These are phyloP conservation scores for Wickerhamiella alocasiicola DNA, from an alignment of 805 yeast species.

Conservation along the genomic window DNA sequence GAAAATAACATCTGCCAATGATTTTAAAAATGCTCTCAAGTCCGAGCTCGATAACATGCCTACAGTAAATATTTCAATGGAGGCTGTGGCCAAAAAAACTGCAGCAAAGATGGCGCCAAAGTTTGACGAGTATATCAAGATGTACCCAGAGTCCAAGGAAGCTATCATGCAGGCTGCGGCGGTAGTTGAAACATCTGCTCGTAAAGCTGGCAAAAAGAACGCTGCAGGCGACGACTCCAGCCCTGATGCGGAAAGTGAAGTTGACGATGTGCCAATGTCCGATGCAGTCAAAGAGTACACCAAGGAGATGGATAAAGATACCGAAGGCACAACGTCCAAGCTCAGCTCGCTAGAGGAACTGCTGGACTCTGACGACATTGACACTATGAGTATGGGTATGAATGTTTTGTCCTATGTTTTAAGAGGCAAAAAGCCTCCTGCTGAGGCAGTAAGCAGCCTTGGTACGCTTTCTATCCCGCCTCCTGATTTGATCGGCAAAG, in stretches of 20 bases:
- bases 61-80: constrained; percentile 2
- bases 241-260: not conserved
- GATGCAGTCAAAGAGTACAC: constrained; percentile 10
- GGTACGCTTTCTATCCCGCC: constrained; percentile 18
- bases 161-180: constrained; percentile 10
- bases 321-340: constrained; percentile 7
- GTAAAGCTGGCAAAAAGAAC: constrained; percentile 1
- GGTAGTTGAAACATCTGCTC: constrained; percentile 11
- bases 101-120: constrained; percentile 6
- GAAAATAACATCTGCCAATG: not conserved
- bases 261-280: constrained; percentile 1
- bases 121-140: constrained; percentile 2
- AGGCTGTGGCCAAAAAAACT: constrained; percentile 5
- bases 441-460: constrained; percentile 10
- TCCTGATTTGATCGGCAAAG: constrained; percentile 16
- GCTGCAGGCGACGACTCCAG: not conserved
- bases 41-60: not conserved
- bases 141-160: constrained; percentile 9
- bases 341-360: constrained; percentile 18
- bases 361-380: constrained; percentile 14
- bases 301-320: constrained; percentile 7
- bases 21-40: constrained; percentile 6
- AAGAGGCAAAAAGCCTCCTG: constrained; percentile 15
- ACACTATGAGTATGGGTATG: constrained; percentile 16
- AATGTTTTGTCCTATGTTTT: constrained; percentile 15